Conservation (phyloP, 345 rosid genomes). For the Clarkia xantiana region DNA sequence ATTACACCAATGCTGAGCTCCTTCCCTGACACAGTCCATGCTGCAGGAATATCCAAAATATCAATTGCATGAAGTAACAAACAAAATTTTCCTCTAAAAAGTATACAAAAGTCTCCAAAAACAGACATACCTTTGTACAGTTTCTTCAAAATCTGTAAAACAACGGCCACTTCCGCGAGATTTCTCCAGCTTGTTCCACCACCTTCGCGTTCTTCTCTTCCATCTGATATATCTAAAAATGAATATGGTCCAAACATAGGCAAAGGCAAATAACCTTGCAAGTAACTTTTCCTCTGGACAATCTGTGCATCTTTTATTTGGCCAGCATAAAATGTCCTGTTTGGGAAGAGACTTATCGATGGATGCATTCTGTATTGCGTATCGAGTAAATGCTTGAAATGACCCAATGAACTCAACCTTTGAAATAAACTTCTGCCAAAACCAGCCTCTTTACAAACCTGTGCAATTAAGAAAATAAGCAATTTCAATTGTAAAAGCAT, state of each 20-base stretch:
- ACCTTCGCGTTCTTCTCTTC: slow-evolving; percentile 21
- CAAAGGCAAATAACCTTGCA: slow-evolving; percentile 17
- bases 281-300: slow-evolving; percentile 20
- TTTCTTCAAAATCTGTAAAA: slow-evolving; percentile 14
- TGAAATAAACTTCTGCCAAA: slow-evolving; percentile 63
- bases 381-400: slow-evolving; percentile 32
- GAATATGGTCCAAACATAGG: slow-evolving; percentile 37
- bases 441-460: slow-evolving; percentile 24
- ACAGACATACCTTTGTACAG: slow-evolving; percentile 26
- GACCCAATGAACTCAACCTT: slow-evolving; percentile 32
- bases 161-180: slow-evolving; percentile 33
- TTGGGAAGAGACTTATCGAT: slow-evolving; percentile 48
- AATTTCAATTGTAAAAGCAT: too few species aligned
- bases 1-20: slow-evolving; percentile 22
- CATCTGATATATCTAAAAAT: slow-evolving; percentile 28
- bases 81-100: background rate
- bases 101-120: background rate
- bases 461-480: background rate
- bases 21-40: slow-evolving; percentile 15
- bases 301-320: slow-evolving; percentile 30
- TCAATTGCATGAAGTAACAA: background rate
- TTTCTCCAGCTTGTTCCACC: slow-evolving; percentile 21
- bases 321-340: slow-evolving; percentile 26
- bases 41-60: slow-evolving; percentile 9
- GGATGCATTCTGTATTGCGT: slow-evolving; percentile 82